Evolutionary conservation across 495 filamentous ascomycete species (phyloP).

Genomic region (Collariella sp.): DNA sequence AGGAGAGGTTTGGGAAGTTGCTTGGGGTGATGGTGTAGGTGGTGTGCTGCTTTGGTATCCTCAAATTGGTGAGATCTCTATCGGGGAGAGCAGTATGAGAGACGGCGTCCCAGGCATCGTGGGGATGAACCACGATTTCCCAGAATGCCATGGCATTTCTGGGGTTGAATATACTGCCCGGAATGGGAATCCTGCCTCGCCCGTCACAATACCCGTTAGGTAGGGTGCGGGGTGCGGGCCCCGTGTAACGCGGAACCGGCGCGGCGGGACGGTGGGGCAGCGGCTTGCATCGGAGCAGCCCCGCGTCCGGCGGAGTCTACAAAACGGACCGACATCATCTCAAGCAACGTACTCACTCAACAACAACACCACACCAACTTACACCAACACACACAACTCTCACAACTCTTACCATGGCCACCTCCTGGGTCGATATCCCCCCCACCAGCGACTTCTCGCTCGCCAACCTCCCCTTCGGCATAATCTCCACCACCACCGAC

Average conservation of each 20-base stretch:
- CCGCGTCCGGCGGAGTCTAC: background rate
- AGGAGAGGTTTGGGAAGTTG: conserved; percentile 20
- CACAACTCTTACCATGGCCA: conserved; percentile 11
- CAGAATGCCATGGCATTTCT: no score
- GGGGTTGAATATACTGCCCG: no score
- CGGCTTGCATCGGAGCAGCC: conserved; percentile 7
- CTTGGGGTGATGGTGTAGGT: conserved; percentile 17
- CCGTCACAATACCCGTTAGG: no score
- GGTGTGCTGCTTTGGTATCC: no score
- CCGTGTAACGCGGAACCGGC: background rate
- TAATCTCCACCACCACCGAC: conserved; percentile 55
- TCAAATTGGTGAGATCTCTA: no score
- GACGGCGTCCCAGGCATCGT: no score
- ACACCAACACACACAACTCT: background rate
- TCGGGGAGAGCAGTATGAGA: no score
- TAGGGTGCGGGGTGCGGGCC: background rate
- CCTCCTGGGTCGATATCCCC: conserved; percentile 32
- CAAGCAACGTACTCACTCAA: background rate
- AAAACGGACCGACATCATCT: background rate
- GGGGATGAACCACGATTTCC: no score
- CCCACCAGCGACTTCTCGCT: conserved; percentile 59
- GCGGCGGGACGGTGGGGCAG: background rate
- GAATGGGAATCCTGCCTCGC: no score
- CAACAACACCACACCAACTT: background rate
- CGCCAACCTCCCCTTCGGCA: conserved; percentile 87